Evolutionary conservation across 2,329 filamentous ascomycete genomes (phyloP).

Genomic region (Aspergillus phoenicis): DNA sequence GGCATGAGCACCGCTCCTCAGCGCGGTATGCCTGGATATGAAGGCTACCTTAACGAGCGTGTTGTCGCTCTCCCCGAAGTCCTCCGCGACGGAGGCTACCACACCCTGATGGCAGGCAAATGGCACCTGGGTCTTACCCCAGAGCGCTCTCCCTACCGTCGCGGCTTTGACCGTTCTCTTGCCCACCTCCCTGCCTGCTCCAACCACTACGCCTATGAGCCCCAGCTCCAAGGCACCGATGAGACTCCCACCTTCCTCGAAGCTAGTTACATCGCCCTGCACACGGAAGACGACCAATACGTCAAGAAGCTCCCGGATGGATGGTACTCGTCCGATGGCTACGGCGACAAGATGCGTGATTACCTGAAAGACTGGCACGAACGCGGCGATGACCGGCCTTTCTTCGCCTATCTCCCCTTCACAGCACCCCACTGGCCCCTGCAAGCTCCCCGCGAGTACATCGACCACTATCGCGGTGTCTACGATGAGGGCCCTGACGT

Average conservation of each 20-base stretch:
- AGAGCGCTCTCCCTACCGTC: constrained; percentile 57
- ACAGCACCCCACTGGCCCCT: constrained; percentile 67
- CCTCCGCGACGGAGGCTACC: constrained; percentile 60
- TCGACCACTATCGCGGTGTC: constrained; percentile 60
- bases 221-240: constrained; percentile 43
- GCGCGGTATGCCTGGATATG: constrained; percentile 62
- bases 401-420: constrained; percentile 64
- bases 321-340: constrained; percentile 59
- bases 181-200: constrained; percentile 63
- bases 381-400: constrained; percentile 47
- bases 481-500: constrained; percentile 64
- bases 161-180: constrained; percentile 63
- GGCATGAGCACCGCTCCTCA: constrained; percentile 57
- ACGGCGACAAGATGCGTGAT: constrained; percentile 55
- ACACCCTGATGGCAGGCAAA: constrained; percentile 64
- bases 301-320: constrained; percentile 52
- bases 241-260: constrained; percentile 46
- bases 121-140: constrained; percentile 65
- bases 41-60: constrained; percentile 64
- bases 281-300: constrained; percentile 50
- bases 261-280: constrained; percentile 47
- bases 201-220: constrained; percentile 61
- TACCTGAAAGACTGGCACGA: constrained; percentile 56
- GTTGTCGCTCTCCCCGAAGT: constrained; percentile 63
- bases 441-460: constrained; percentile 59